Evolutionary conservation across 495 filamentous ascomycete species (phyloP), one percentile per base, ranked within the genome.

Genomic region (Immersiella caudata): DNA sequence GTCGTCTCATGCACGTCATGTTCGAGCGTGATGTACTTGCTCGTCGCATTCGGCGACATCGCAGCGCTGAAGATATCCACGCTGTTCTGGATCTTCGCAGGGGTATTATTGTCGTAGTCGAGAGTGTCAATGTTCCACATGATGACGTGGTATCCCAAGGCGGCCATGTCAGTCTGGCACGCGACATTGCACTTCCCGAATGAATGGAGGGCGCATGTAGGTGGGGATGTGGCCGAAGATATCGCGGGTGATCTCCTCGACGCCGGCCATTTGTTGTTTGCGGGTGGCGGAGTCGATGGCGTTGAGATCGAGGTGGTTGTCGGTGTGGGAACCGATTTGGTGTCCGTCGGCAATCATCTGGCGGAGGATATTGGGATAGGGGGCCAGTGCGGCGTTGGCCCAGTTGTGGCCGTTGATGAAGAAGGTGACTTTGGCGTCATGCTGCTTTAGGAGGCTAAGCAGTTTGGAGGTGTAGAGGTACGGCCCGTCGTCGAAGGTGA

Each of bases 121-220:
- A 86, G 81, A 1, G 89, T 91, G 73, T 91, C 89, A 60, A 91
- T 75, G 67, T 91, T 84, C 67, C 87, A 89, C 66, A 87, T 80
- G 66, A 84, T 78, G 60, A 89, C 75, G 70, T 91, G 89, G 71
- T 91, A 91, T 0, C 89, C 89, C 16, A 90, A 76, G 0, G 74
- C 71, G 3, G 72, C 80, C 77, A 90, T 76, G 60, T 85, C 82
- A 0, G 74, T 66, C 60, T 82, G 74, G 65, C 85, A 90, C 5
- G 50, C 59, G 46, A 59, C 68, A 12, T 75, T 80, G 73, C 89
- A 91, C 64, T 80, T 84, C 0, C 86, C 87, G 72, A 88, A 92
- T 0, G 72, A 88, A 92, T 0, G 90, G 90, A 0, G 89, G 90
- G 6, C 90, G 85, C 89, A 93, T 91, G 75, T 93, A 92, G 24